phyloP scores from a whole-genome alignment of 2,329 filamentous ascomycete species.

The Xylariaceae sp. region DNA sequence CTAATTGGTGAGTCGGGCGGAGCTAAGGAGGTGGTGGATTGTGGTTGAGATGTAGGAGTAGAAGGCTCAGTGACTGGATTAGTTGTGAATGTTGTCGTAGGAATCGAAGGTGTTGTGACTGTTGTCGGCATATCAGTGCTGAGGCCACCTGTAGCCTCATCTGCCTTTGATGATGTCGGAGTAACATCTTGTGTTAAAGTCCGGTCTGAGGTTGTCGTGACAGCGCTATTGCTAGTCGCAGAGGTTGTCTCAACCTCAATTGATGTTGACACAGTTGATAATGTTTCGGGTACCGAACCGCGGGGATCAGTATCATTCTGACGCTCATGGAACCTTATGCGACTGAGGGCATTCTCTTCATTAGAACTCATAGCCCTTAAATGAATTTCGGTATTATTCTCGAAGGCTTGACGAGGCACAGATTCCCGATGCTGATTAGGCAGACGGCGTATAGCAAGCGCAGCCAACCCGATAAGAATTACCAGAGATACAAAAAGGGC shows the following conservation, averaged over 20 bases:
- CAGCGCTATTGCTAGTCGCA: neutral
- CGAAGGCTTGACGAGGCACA: slow-evolving; percentile 6
- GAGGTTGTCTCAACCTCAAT: slow-evolving; percentile 3
- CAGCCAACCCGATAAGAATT: slow-evolving; percentile 31
- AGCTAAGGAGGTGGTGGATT: slow-evolving; percentile 4
- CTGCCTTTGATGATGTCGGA: neutral
- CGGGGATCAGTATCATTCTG: slow-evolving; percentile 13
- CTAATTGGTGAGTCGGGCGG: neutral
- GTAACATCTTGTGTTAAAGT: neutral
- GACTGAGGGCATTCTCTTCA: neutral
- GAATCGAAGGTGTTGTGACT: neutral
- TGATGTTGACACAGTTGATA: slow-evolving; percentile 1
- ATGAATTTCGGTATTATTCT: slow-evolving; percentile 24
- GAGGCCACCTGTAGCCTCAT: neutral
- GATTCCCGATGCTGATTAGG: slow-evolving; percentile 26
- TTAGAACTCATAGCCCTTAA: slow-evolving; percentile 12
- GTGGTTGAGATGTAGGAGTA: neutral
- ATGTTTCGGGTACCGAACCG: neutral
- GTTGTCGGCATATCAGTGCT: neutral
- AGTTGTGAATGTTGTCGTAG: neutral
- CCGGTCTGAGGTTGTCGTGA: neutral
- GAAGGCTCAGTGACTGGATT: neutral
- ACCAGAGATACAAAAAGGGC: slow-evolving; percentile 21
- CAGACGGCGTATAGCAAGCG: slow-evolving; percentile 33
- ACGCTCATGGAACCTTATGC: slow-evolving; percentile 3